A percentile compares a stretch with the other conserved stretches of the same genome.
These are phyloP conservation scores for Fusarium mundagurra DNA, from an alignment of 2,329 filamentous ascomycete species.

Conservation along the genomic window DNA sequence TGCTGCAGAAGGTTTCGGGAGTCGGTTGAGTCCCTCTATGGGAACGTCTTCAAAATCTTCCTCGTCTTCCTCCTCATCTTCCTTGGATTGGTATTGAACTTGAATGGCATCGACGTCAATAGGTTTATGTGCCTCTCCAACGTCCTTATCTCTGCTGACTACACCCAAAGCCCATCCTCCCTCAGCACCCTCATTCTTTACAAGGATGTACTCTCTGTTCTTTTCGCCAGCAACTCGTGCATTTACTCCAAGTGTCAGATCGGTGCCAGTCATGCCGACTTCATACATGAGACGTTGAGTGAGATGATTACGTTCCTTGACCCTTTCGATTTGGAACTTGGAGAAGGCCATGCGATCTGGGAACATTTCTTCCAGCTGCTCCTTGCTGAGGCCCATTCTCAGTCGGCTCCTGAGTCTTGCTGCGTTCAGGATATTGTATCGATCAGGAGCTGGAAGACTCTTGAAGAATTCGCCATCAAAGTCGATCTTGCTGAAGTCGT, in stretches of 20 bases:
- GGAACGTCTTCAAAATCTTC: constrained; percentile 93
- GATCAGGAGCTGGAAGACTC: constrained; percentile 86
- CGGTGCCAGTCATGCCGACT: constrained; percentile 85
- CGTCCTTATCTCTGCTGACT: constrained; percentile 84
- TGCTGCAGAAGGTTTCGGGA: constrained; percentile 68
- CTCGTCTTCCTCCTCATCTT: constrained; percentile 74
- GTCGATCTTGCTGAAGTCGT: constrained; percentile 98
- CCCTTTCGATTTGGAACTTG: constrained; percentile 93
- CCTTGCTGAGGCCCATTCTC: constrained; percentile 95
- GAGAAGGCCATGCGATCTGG: constrained; percentile 98
- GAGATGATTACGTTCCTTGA: constrained; percentile 90
- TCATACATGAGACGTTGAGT: constrained; percentile 96
- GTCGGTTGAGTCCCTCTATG: constrained; percentile 85
- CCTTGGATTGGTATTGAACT: constrained; percentile 65
- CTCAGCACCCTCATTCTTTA: constrained; percentile 94
- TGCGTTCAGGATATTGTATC: constrained; percentile 97
- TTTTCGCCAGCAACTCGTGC: constrained; percentile 83
- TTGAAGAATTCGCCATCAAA: constrained; percentile 96
- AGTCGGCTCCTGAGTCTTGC: constrained; percentile 87
- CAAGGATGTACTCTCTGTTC: constrained; percentile 92
- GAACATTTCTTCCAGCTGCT: constrained; percentile 96
- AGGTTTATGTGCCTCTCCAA: constrained; percentile 83
- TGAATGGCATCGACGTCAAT: constrained; percentile 85
- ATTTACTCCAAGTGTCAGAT: constrained; percentile 73
- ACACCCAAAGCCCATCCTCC: constrained; percentile 97